phyloP scores from a whole-genome alignment of 805 yeast genomes.

The Zygotorulaspora sp. region DNA sequence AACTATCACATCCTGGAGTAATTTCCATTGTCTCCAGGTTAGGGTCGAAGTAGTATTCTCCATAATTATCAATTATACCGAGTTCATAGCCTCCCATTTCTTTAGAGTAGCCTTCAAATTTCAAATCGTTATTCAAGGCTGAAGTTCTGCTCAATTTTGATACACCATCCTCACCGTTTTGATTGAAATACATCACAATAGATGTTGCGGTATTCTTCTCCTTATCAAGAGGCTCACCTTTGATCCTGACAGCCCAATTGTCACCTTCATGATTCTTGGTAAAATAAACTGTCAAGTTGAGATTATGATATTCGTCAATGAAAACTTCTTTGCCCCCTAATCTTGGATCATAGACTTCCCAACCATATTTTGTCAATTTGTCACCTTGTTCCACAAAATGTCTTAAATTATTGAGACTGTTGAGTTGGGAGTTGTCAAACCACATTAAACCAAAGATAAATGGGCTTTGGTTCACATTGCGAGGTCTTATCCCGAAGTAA shows the following conservation, averaged over 20 bases:
- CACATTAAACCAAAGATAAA: constrained; percentile 81
- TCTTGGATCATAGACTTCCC: constrained; percentile 87
- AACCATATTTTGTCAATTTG: constrained; percentile 67
- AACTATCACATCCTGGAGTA: constrained; percentile 49
- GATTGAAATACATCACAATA: constrained; percentile 70
- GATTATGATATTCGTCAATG: constrained; percentile 57
- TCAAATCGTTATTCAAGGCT: constrained; percentile 26
- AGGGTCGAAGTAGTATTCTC: constrained; percentile 28
- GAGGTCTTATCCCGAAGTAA: constrained; percentile 81
- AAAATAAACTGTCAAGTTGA: constrained; percentile 65
- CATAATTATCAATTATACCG: constrained; percentile 53
- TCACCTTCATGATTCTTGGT: constrained; percentile 65
- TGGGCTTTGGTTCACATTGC: constrained; percentile 49
- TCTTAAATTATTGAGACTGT: constrained; percentile 53
- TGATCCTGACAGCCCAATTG: constrained; percentile 77
- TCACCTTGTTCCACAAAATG: constrained; percentile 75
- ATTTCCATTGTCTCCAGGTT: constrained; percentile 25
- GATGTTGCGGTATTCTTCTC: constrained; percentile 50
- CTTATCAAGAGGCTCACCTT: constrained; percentile 56
- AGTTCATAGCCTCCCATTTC: constrained; percentile 67
- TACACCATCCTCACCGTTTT: constrained; percentile 48
- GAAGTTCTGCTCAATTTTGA: constrained; percentile 24
- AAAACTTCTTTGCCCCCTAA: constrained; percentile 78
- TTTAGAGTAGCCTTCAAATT: constrained; percentile 49
- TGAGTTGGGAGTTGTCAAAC: constrained; percentile 62